Evolutionary conservation across 2,329 filamentous ascomycete species (phyloP), one percentile per base, ranked within the genome.

Genomic region (Chrysosporium keratinophilum): DNA sequence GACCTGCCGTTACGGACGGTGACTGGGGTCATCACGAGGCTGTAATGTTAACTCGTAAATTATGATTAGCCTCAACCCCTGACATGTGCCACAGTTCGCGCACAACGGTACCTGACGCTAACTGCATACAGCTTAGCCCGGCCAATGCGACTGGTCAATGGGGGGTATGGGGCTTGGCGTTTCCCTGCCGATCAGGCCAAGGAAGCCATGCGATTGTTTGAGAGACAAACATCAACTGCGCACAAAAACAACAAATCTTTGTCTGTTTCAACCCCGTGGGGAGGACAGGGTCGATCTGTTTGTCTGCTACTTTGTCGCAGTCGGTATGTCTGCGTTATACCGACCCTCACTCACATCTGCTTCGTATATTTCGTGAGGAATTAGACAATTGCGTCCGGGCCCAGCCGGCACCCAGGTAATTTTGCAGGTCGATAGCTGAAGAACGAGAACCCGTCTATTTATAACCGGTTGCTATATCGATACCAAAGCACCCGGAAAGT

Each of bases 121-220:
- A 49, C 48, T 42, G 4, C 19, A 48, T 28, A 11, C 19, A 28
- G 48, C 15, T 5, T 43, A 20, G 19, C n/a, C 1, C 4, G 0
- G 2, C 2, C 5, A 5, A 2, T 19, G 14, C 5, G 34, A 31
- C 33, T 46, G 50, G 50, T 14, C 42, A 17, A 14, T 2, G 17
- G 1, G 20, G 17, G 12, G 33, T 28, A 19, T 31, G 41, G 35
- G 42, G 41, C 41, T 23, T 15, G 9, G 15, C 37, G 28, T 20
- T 35, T 43, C 40, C 28, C 49, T 23, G 11, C 15, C 23, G 35
- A 15, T n/a, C 31, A 44, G 28, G 49, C 28, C 44, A 44, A 37
- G n/a, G 11, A 23, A 52, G 50, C 50, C 50, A 52, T 41, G 42
- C 50, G 50, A 41, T 45, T 52, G 50, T 52, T 52, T 52, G 41